Evolutionary conservation across 176 grass and related monocot genomes (phyloP).

Genomic region (Thinopyrum elongatum): DNA sequence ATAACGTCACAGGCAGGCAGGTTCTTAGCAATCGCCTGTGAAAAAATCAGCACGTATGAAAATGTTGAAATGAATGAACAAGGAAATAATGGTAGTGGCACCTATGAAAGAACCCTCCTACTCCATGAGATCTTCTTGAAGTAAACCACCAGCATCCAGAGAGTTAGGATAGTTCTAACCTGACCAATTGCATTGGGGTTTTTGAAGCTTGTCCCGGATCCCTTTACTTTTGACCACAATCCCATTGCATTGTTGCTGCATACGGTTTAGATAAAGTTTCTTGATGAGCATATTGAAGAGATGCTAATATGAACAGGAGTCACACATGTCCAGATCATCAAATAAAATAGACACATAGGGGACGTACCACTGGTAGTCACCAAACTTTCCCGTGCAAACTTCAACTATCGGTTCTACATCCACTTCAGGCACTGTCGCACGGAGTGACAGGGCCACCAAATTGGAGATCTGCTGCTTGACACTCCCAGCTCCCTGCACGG

Average conservation of each 20-base stretch:
- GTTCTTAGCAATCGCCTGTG: constrained; percentile 78
- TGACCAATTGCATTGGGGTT: constrained; percentile 90
- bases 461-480: constrained; percentile 82
- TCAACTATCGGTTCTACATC: constrained; percentile 77
- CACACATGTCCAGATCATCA: neutral
- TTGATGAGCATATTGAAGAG: constrained; percentile 10
- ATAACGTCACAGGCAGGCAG: constrained; percentile 81
- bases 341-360: neutral
- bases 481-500: constrained; percentile 48
- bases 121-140: constrained; percentile 9
- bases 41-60: constrained; percentile 27
- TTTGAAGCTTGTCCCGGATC: constrained; percentile 74
- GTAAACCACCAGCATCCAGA: neutral
- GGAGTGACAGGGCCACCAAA: constrained; percentile 57
- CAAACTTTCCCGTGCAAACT: constrained; percentile 72
- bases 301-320: neutral
- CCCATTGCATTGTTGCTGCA: constrained; percentile 97
- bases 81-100: neutral
- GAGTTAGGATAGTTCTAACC: constrained; percentile 33
- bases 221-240: constrained; percentile 90
- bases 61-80: neutral
- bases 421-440: constrained; percentile 51
- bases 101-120: neutral
- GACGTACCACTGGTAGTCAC: constrained; percentile 93
- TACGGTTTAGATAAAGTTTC: neutral